Percentiles rank a stretch among this genome's conserved stretches.
Conservation (phyloP, 768 basidiomycete species). For the Leccinellum luteum region DNA sequence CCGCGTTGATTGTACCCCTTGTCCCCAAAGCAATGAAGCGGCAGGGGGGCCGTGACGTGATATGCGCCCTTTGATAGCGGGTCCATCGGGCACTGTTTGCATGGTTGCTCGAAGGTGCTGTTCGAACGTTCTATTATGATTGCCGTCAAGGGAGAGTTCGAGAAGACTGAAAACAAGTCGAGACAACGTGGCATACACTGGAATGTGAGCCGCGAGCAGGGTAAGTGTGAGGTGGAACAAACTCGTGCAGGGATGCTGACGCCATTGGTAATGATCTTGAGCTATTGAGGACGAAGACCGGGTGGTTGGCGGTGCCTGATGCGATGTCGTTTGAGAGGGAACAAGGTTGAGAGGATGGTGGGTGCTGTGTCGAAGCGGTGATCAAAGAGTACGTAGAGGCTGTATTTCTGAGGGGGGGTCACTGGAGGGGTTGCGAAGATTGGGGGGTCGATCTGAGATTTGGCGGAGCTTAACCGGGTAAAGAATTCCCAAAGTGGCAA, state of each 20-base stretch:
- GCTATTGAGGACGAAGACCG: neutral
- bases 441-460: constrained; percentile 14
- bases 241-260: neutral
- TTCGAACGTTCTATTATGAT: neutral
- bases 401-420: constrained; percentile 9
- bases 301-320: neutral
- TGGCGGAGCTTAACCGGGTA: constrained; percentile 1
- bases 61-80: neutral
- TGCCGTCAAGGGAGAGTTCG: neutral
- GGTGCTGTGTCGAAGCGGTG: neutral
- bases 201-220: neutral
- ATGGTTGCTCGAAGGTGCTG: neutral
- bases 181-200: neutral
- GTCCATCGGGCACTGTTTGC: neutral
- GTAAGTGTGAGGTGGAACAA: neutral
- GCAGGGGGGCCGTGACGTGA: neutral
- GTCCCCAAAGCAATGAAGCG: neutral
- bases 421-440: neutral
- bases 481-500: neutral
- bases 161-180: neutral
- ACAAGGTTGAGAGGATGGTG: neutral
- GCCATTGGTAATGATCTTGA: neutral
- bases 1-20: neutral
- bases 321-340: neutral
- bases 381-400: neutral